phyloP scores from a whole-genome alignment of 139 green algal genomes.

The Desmodesmus armatus region DNA sequence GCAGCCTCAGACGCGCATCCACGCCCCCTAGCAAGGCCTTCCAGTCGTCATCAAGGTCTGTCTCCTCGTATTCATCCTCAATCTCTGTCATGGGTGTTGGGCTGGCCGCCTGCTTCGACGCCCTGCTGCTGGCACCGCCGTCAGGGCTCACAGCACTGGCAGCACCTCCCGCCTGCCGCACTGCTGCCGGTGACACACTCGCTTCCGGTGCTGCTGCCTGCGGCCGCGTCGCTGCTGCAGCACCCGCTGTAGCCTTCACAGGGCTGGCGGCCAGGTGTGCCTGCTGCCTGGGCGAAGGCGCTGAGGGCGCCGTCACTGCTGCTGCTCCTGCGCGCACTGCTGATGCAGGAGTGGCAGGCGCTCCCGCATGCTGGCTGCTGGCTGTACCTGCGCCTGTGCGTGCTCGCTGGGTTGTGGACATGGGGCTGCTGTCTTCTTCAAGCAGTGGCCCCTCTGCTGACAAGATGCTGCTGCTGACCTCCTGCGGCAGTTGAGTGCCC shows the following conservation, averaged over 20 bases:
- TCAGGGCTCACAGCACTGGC: no score
- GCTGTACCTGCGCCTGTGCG: no score
- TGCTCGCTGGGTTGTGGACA: neutral
- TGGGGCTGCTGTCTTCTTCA: neutral
- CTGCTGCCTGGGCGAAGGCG: neutral
- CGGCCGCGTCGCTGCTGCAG: neutral
- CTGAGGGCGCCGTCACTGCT: neutral
- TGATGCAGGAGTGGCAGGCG: neutral
- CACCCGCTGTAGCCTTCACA: neutral
- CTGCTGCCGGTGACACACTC: neutral
- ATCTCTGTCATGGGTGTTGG: neutral
- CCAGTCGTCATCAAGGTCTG: constrained; percentile 41
- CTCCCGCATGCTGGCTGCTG: neutral
- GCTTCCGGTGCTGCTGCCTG: neutral
- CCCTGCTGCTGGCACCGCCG: no score
- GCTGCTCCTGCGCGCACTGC: neutral
- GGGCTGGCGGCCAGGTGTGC: neutral
- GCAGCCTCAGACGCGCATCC: constrained; percentile 14
- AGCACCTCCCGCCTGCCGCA: neutral
- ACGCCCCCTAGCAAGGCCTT: constrained; percentile 36
- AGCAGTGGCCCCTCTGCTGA: no score
- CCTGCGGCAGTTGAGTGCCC: no score
- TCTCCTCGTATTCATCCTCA: constrained; percentile 33
- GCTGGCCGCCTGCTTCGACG: constrained; percentile 6
- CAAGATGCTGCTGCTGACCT: no score